phyloP scores from a whole-genome alignment of 805 yeast species.

The Metschnikowia kofuensis region DNA sequence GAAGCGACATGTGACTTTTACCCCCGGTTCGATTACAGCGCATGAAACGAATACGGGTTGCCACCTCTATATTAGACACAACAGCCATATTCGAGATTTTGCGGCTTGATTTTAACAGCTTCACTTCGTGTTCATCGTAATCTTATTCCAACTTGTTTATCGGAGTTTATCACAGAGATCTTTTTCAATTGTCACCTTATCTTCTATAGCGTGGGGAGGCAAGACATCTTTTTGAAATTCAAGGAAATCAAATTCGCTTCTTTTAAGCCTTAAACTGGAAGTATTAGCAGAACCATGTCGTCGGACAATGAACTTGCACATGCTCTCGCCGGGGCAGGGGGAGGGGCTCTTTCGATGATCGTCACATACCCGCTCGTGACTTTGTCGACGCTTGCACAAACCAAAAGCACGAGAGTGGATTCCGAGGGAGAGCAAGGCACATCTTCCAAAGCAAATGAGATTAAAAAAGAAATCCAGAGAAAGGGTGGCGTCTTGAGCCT shows the following conservation, averaged over 20 bases:
- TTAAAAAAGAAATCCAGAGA: slow-evolving; percentile 44
- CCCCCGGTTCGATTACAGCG: no score
- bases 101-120: no score
- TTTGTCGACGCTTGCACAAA: slow-evolving; percentile 83
- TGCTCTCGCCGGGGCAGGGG: slow-evolving; percentile 93
- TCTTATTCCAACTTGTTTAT: no score
- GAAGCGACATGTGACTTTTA: neutral
- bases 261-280: neutral
- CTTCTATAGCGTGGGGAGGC: neutral
- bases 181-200: no score
- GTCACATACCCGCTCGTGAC: slow-evolving; percentile 90
- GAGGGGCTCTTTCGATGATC: slow-evolving; percentile 84
- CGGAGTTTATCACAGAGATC: no score
- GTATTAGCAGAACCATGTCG: slow-evolving; percentile 6
- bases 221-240: no score
- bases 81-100: neutral
- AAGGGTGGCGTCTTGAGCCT: slow-evolving; percentile 63
- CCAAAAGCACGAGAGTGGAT: slow-evolving; percentile 37
- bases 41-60: neutral
- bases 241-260: no score
- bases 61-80: neutral
- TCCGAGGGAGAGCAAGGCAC: slow-evolving; percentile 11
- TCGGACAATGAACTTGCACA: slow-evolving; percentile 56
- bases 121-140: no score
- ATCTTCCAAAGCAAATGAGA: slow-evolving; percentile 24